Percentiles rank a stretch among this genome's conserved stretches.
These are phyloP conservation scores for Rhizoclosmatium globosum DNA, from an alignment of 192 early-diverging fungal genomes.

Conservation along the genomic window DNA sequence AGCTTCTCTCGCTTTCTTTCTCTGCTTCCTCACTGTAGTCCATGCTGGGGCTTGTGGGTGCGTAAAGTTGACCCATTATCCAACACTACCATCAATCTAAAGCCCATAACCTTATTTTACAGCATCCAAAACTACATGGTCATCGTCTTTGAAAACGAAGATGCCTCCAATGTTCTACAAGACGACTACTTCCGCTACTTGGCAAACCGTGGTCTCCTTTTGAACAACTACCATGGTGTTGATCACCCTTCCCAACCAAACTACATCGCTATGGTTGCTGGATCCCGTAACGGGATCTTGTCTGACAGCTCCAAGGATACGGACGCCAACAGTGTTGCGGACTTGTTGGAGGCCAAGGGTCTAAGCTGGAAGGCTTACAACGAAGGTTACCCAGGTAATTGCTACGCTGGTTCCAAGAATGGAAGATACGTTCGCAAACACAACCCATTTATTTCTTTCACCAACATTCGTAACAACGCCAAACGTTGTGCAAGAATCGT, in stretches of 20 bases:
- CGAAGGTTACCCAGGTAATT: slow-evolving; percentile 25
- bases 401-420: neutral
- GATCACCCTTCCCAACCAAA: slow-evolving; percentile 77
- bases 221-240: slow-evolving; percentile 67
- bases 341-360: slow-evolving; percentile 38
- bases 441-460: slow-evolving; percentile 55
- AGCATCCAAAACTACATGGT: slow-evolving; percentile 31
- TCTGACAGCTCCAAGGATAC: too few species aligned
- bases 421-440: slow-evolving; percentile 45
- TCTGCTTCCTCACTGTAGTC: too few species aligned
- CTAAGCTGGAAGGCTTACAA: slow-evolving; percentile 40
- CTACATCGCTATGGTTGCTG: slow-evolving; percentile 69
- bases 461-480: slow-evolving; percentile 45
- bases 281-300: slow-evolving; percentile 47
- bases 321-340: slow-evolving; percentile 16
- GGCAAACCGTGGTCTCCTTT: slow-evolving; percentile 48
- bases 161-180: slow-evolving; percentile 35
- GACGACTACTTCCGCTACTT: slow-evolving; percentile 42
- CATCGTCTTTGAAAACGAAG: slow-evolving; percentile 47
- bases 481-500: slow-evolving; percentile 66
- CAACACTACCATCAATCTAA: too few species aligned
- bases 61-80: too few species aligned
- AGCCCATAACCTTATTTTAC: neutral
- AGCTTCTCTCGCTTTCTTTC: too few species aligned
- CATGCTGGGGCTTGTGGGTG: too few species aligned